These are phyloP conservation scores for Cucurbitaria berberidis DNA, from an alignment of 2,329 filamentous ascomycete genomes.

Conservation along the genomic window DNA sequence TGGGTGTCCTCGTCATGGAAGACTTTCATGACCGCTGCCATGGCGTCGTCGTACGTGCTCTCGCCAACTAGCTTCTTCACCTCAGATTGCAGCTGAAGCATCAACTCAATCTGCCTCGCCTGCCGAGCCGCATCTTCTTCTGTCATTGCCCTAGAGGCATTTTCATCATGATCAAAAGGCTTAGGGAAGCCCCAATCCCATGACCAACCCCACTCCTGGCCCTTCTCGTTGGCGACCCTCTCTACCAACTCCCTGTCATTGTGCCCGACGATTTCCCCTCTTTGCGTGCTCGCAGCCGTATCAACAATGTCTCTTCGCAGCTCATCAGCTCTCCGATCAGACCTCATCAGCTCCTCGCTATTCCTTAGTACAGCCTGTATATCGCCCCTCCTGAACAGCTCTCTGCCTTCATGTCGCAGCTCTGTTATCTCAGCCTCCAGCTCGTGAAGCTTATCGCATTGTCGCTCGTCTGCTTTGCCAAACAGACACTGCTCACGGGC, in stretches of 20 bases:
- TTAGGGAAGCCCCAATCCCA: slow-evolving; percentile 45
- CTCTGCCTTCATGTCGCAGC: slow-evolving; percentile 32
- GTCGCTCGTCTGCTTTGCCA: slow-evolving; percentile 34
- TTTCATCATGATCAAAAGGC: slow-evolving; percentile 28
- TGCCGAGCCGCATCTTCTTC: slow-evolving; percentile 5
- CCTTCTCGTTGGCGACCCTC: slow-evolving; percentile 37
- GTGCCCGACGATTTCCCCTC: neutral
- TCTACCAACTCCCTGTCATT: slow-evolving; percentile 32
- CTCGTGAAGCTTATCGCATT: slow-evolving; percentile 35
- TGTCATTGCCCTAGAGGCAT: neutral
- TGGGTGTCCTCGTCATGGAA: neutral
- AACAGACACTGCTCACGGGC: slow-evolving; percentile 43
- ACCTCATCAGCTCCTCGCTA: slow-evolving; percentile 41
- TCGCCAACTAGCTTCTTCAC: slow-evolving; percentile 9
- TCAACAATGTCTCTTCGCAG: slow-evolving; percentile 33
- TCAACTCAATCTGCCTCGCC: slow-evolving; percentile 1
- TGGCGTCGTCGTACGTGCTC: slow-evolving; percentile 9
- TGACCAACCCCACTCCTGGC: slow-evolving; percentile 43
- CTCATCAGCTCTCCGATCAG: slow-evolving; percentile 35
- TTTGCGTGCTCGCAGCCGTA: slow-evolving; percentile 1
- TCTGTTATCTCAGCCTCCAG: slow-evolving; percentile 28
- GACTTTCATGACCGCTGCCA: neutral
- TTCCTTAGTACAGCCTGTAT: slow-evolving; percentile 33
- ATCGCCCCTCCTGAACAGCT: slow-evolving; percentile 36
- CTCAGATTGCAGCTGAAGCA: slow-evolving; percentile 11